Evolutionary conservation across 2,329 filamentous ascomycete genomes (phyloP), one percentile per base, ranked within the genome.

Genomic region (Thelonectria blattea): DNA sequence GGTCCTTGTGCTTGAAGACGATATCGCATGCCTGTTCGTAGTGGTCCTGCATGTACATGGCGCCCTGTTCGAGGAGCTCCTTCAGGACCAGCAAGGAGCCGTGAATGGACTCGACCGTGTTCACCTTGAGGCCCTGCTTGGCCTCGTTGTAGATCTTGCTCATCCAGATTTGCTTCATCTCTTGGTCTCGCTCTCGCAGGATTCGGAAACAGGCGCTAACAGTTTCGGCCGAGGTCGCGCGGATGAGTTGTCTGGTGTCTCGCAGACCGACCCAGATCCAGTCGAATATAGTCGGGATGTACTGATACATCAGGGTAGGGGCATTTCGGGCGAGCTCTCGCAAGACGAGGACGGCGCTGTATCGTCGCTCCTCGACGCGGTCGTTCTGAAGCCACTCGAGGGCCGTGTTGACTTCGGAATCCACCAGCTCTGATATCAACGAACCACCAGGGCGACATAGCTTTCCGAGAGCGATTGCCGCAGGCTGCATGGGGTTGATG

Each of bases 21-120:
- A 95, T 93, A 64, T 99, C 95, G 74, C 94, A 98, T 11, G 92
- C 90, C 68, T 96, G 92, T 60, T 90, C 87, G 76, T 98, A 99
- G 73, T 93, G 88, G 41, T 93, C 91, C 71, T 97, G 93, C 95
- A 99, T 98, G 76, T 96, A 99, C 94, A 99, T 99, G 69, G 93
- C 93, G 54, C 95, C 95, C 74, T 97, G 94, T 64, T 95, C 87
- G 17, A 99, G 86, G 49, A 99, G 85, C 78, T 98, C 94, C 75
- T 94, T 96, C 70, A 98, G 84, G 1, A 96, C 93, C 18, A 99
- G 83, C 42, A 99, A 83, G 2, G 94, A 97, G n/a, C 92, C 95
- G 73, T 99, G 96, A 43, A 96, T 90, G 61, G 88, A 90, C 75
- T 99, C 95, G 56, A 96, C 85, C 17, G 92, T 92, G 68, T 88